Base-by-base conservation (phyloP, 2,329 filamentous ascomycete genomes). In the Phialocephala sp. region DNA sequence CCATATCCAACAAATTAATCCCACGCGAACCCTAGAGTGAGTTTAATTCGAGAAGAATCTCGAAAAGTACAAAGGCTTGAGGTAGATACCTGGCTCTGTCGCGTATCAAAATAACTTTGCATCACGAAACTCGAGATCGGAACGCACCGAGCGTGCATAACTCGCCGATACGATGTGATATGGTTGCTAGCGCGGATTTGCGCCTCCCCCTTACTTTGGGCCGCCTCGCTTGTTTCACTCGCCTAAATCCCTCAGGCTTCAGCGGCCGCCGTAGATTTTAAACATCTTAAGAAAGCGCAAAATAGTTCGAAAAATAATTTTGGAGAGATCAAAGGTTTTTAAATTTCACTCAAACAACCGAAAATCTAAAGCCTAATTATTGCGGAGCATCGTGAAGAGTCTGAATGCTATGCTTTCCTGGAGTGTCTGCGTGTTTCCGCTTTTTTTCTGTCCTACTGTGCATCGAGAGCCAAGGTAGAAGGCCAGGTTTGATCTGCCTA, bases 221-320 rank as follows among this genome's bases (percentile, higher is more conserved):
- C n/a, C n/a, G 15, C n/a, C 35, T 35, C 52, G 35, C 35, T 56
- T 56, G 52, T 36, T 56, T 56, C 24, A 56, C 52, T 37, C 35
- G 24, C 15, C 52, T 56, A 18, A 27, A 20, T 11, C 20, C 47
- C 47, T 54, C 6, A 32, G 27, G 27, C 27, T 32, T 32, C 27
- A n/a, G n/a, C n/a, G n/a, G n/a, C n/a, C n/a, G n/a, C n/a, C n/a
- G n/a, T n/a, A n/a, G n/a, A n/a, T n/a, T n/a, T n/a, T n/a, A n/a
- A n/a, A n/a, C n/a, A n/a, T n/a, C n/a, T n/a, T n/a, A n/a, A n/a
- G n/a, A n/a, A n/a, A n/a, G n/a, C n/a, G n/a, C n/a, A n/a, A n/a
- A n/a, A n/a, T n/a, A n/a, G n/a, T n/a, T n/a, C n/a, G n/a, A n/a
- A n/a, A n/a, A n/a, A n/a, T n/a, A n/a, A n/a, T n/a, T n/a, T n/a